Evolutionary conservation across 2,329 filamentous ascomycete species (phyloP).

Genomic region (Amphichorda felina): DNA sequence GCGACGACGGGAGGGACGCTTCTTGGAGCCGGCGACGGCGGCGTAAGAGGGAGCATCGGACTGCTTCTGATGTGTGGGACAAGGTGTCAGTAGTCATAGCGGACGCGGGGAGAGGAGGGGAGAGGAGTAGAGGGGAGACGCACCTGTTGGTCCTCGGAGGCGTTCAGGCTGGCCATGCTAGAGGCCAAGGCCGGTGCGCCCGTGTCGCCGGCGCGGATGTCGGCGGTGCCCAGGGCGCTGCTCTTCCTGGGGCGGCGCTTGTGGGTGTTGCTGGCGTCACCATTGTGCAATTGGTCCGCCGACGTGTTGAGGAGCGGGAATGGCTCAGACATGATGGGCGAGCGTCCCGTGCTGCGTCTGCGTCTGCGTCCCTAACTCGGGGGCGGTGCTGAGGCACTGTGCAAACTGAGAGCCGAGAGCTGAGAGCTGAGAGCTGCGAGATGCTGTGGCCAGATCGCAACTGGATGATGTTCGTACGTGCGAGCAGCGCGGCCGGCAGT

Average conservation of each 20-base stretch:
- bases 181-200: conserved; percentile 42
- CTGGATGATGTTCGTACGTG: too few relatives aligned
- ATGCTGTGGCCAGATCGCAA: too few relatives aligned
- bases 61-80: background rate
- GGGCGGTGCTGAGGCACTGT: too few relatives aligned
- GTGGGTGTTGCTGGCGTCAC: conserved; percentile 23
- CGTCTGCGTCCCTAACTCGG: too few relatives aligned
- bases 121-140: background rate
- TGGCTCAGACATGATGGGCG: conserved; percentile 34
- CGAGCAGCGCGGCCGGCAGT: too few relatives aligned
- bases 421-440: too few relatives aligned
- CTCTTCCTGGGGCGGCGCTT: conserved; percentile 35
- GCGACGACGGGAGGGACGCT: conserved; percentile 41
- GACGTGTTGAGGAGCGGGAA: conserved; percentile 42
- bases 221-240: conserved; percentile 34
- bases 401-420: too few relatives aligned
- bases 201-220: conserved; percentile 42
- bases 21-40: conserved; percentile 10
- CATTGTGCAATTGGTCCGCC: conserved; percentile 33
- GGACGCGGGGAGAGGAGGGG: background rate
- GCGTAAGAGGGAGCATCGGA: background rate
- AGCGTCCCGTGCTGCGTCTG: background rate
- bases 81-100: background rate
- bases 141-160: conserved; percentile 1
- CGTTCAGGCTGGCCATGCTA: conserved; percentile 31